A percentile compares a stretch with the other conserved stretches of the same genome.
Conservation (phyloP, 495 filamentous ascomycete species). For the Friedmanniomyces simplex region DNA sequence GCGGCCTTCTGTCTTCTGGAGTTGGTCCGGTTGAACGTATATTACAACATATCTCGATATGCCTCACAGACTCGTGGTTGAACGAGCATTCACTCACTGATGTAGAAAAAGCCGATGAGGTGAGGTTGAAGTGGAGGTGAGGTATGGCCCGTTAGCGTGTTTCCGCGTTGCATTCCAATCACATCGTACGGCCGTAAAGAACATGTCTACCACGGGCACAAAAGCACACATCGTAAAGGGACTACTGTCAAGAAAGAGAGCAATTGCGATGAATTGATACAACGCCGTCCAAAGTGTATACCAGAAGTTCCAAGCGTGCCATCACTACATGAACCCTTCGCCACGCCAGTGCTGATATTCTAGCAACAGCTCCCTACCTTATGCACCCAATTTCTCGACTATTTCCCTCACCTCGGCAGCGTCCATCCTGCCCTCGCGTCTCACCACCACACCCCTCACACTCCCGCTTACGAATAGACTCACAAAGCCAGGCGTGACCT, state of each 20-base stretch:
- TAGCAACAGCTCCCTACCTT: too few relatives aligned
- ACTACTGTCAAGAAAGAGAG: not conserved
- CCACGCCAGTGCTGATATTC: too few relatives aligned
- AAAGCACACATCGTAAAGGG: too few relatives aligned
- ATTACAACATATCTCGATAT: not conserved
- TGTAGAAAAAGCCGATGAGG: too few relatives aligned
- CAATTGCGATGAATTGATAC: not conserved
- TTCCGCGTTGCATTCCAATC: not conserved
- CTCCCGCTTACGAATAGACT: constrained; percentile 44
- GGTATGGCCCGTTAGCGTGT: too few relatives aligned
- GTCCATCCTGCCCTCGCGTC: constrained; percentile 34
- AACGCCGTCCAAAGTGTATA: not conserved
- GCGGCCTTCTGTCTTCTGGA: too few relatives aligned
- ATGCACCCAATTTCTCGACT: constrained; percentile 22
- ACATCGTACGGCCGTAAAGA: too few relatives aligned
- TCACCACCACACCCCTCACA: constrained; percentile 49
- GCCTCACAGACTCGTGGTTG: not conserved
- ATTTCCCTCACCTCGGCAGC: constrained; percentile 36
- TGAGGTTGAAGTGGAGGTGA: not conserved
- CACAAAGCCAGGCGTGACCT: constrained; percentile 56
- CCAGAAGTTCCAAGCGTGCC: not conserved
- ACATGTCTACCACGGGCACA: too few relatives aligned
- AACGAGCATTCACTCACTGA: too few relatives aligned
- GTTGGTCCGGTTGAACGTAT: too few relatives aligned
- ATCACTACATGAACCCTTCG: too few relatives aligned